Percentiles rank a stretch among this genome's conserved stretches.
Evolutionary conservation across 352 stramenopile genomes (phyloP).

Genomic region (Phytophthora aleatoria): DNA sequence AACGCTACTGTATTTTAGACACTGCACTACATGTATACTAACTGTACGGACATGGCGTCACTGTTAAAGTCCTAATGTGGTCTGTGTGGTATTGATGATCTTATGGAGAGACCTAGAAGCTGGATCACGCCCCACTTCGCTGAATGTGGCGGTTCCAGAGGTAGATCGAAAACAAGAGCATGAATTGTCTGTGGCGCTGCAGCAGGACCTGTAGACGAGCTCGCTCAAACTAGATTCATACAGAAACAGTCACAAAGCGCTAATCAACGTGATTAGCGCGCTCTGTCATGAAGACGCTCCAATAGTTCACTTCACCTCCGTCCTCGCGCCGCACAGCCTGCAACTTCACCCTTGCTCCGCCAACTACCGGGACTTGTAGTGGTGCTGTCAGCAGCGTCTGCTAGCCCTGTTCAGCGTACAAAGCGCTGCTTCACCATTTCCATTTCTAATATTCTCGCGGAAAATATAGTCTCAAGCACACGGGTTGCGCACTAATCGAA

Average conservation of each 20-base stretch:
- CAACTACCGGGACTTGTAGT: not conserved
- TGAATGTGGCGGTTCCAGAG: no score
- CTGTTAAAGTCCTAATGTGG: no score
- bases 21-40: not conserved
- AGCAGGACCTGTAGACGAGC: not conserved
- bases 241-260: not conserved
- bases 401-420: not conserved
- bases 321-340: not conserved
- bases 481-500: conserved; percentile 19
- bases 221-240: not conserved
- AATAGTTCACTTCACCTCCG: not conserved
- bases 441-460: not conserved
- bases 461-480: not conserved
- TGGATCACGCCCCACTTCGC: no score
- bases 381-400: not conserved
- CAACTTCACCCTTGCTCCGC: not conserved
- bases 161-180: not conserved
- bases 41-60: not conserved
- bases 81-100: no score
- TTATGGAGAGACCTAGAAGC: no score
- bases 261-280: not conserved
- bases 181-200: not conserved
- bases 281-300: not conserved
- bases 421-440: not conserved
- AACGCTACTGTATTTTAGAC: no score